These are phyloP conservation scores for Calocybe cyanea DNA, from an alignment of 768 basidiomycete genomes.

Conservation along the genomic window DNA sequence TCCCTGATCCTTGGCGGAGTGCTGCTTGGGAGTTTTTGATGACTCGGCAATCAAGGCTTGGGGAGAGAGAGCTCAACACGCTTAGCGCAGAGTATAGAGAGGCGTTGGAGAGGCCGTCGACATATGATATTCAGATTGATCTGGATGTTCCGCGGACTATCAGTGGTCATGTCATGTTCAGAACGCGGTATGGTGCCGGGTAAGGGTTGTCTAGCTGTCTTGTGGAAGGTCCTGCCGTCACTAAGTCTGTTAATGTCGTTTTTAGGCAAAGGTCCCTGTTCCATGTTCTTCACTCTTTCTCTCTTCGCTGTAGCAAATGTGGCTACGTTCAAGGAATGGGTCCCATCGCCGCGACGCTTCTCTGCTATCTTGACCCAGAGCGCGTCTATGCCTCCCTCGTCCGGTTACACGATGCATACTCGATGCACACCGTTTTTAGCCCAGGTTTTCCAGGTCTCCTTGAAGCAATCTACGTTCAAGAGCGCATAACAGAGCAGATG, in stretches of 20 bases:
- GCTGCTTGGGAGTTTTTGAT: slow-evolving; percentile 90
- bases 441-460: slow-evolving; percentile 95
- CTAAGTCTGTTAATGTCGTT: not conserved
- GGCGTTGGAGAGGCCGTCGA: slow-evolving; percentile 73
- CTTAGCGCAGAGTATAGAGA: slow-evolving; percentile 54
- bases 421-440: slow-evolving; percentile 82
- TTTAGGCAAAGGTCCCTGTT: slow-evolving; percentile 89
- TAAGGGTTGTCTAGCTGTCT: slow-evolving; percentile 35
- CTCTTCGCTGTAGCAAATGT: slow-evolving; percentile 76
- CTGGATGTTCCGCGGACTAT: slow-evolving; percentile 97
- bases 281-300: slow-evolving; percentile 91
- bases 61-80: slow-evolving; percentile 38
- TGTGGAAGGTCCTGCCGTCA: not conserved
- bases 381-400: slow-evolving; percentile 81
- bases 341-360: slow-evolving; percentile 89
- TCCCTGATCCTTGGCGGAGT: slow-evolving; percentile 93
- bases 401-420: slow-evolving; percentile 85
- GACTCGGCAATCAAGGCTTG: slow-evolving; percentile 45
- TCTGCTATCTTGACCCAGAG: slow-evolving; percentile 92
- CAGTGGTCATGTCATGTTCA: slow-evolving; percentile 90
- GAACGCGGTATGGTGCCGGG: slow-evolving; percentile 95
- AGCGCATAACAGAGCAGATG: slow-evolving; percentile 78
- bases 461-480: slow-evolving; percentile 95
- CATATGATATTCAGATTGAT: slow-evolving; percentile 95
- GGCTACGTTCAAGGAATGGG: slow-evolving; percentile 99